Conservation (phyloP, 2,329 filamentous ascomycete genomes). For the Aspergillus niger region DNA sequence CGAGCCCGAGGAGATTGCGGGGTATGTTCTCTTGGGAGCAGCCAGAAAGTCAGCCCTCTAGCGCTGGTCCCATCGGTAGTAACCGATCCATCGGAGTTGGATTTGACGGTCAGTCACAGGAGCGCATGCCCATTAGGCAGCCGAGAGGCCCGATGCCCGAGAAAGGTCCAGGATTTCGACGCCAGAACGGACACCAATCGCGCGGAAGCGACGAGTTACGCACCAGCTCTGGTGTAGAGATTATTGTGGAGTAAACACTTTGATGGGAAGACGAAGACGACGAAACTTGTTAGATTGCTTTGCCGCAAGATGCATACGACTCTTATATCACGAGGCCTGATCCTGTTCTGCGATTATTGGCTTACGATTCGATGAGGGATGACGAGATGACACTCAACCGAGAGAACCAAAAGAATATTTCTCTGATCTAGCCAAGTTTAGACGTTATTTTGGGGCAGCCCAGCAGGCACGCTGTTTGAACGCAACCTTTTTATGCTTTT, state of each 20-base stretch:
- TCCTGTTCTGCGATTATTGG: slow-evolving; percentile 42
- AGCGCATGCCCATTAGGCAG: slow-evolving; percentile 61
- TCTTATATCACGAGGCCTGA: slow-evolving; percentile 44
- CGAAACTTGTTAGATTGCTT: slow-evolving; percentile 42
- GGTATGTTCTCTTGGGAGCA: slow-evolving; percentile 64
- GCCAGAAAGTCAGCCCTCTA: slow-evolving; percentile 50
- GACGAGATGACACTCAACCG: slow-evolving; percentile 47
- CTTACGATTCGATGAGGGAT: slow-evolving; percentile 53
- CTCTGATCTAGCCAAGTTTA: slow-evolving; percentile 46
- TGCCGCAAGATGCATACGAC: slow-evolving; percentile 45
- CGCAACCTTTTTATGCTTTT: slow-evolving; percentile 27
- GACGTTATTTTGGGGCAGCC: slow-evolving; percentile 46
- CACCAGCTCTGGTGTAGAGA: slow-evolving; percentile 61
- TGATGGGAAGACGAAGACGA: slow-evolving; percentile 36
- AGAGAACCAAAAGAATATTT: slow-evolving; percentile 43
- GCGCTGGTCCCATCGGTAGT: slow-evolving; percentile 63
- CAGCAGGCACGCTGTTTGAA: slow-evolving; percentile 37
- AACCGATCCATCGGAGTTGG: slow-evolving; percentile 63
- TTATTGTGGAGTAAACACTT: slow-evolving; percentile 61
- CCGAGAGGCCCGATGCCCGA: slow-evolving; percentile 63
- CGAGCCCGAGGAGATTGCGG: slow-evolving; percentile 60
- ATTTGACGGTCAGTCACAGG: slow-evolving; percentile 58
- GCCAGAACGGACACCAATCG: slow-evolving; percentile 63
- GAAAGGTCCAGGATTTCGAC: slow-evolving; percentile 59
- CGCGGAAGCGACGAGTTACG: slow-evolving; percentile 66